Percentiles rank a stretch among this genome's conserved stretches.
Evolutionary conservation across 2,329 filamentous ascomycete genomes (phyloP).

Genomic region (Parascedosporium putredinis): DNA sequence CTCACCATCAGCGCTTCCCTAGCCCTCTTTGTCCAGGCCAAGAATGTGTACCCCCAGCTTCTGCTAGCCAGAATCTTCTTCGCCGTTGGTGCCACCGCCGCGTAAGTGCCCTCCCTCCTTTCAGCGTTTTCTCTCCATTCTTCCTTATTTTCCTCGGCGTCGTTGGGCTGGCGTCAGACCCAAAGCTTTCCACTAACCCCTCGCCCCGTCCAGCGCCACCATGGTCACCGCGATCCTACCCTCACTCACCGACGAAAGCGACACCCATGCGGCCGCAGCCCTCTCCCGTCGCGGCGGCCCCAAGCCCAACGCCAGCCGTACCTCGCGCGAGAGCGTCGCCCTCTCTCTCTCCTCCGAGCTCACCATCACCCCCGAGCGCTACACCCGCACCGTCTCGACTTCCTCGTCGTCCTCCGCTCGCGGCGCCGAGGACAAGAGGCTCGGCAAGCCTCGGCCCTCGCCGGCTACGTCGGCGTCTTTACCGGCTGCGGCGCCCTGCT

Average conservation of each 20-base stretch:
- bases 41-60: conserved; percentile 80
- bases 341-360: conserved; percentile 63
- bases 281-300: conserved; percentile 5
- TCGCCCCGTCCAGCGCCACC: conserved; percentile 46
- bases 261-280: conserved; percentile 16
- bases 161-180: conserved; percentile 4
- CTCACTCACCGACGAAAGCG: conserved; percentile 46
- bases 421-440: conserved; percentile 16
- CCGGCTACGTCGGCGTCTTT: conserved; percentile 83
- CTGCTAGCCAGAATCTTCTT: conserved; percentile 78
- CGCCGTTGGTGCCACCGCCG: conserved; percentile 82
- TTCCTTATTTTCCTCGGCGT: conserved; percentile 8
- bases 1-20: conserved; percentile 68
- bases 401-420: conserved; percentile 9
- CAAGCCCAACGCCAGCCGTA: conserved; percentile 25
- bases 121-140: background rate
- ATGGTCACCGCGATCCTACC: conserved; percentile 97
- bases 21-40: conserved; percentile 72
- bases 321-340: conserved; percentile 42
- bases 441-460: conserved; percentile 50
- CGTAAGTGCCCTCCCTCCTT: conserved; percentile 38
- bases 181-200: conserved; percentile 6
- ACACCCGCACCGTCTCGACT: conserved; percentile 23
- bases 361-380: conserved; percentile 62
- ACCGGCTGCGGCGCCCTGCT: conserved; percentile 87